Conservation (phyloP, 129 eudicot genomes). For the Apium graveolens region DNA sequence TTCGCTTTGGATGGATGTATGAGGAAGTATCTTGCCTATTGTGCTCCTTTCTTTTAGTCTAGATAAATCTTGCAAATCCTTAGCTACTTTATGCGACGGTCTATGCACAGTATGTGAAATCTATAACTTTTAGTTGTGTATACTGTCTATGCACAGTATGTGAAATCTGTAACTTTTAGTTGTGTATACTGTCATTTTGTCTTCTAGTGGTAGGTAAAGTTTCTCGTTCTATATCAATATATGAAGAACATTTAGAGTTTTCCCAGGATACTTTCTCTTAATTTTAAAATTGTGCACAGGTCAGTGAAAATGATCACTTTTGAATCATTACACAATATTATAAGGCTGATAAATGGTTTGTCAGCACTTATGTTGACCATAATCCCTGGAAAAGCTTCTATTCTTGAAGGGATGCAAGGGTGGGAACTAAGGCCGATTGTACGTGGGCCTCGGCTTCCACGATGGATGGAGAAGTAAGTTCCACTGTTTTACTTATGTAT, state of each 20-base stretch:
- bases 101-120: neutral
- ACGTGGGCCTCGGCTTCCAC: constrained; percentile 88
- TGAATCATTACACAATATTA: constrained; percentile 72
- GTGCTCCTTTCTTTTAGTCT: neutral
- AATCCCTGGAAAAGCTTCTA: constrained; percentile 77
- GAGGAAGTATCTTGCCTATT: neutral
- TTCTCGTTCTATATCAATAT: neutral
- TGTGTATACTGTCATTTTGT: neutral
- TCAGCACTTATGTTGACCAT: constrained; percentile 72
- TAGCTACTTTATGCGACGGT: neutral
- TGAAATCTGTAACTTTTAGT: neutral
- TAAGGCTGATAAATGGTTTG: constrained; percentile 76
- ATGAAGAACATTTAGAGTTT: neutral
- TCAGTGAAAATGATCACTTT: constrained; percentile 83
- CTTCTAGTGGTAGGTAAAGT: neutral
- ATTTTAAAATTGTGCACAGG: constrained; percentile 26
- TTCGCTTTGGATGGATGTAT: neutral
- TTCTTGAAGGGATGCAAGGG: constrained; percentile 92
- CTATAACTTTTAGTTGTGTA: neutral
- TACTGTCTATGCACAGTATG: neutral
- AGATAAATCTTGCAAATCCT: neutral
- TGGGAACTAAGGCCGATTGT: constrained; percentile 94
- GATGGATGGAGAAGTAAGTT: constrained; percentile 99
- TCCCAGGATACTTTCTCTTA: neutral
- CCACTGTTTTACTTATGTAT: neutral